Percentiles rank a stretch among this genome's conserved stretches.
Evolutionary conservation across 2,329 filamentous ascomycete species (phyloP).

Genomic region (Tolypocladium pustulatum): DNA sequence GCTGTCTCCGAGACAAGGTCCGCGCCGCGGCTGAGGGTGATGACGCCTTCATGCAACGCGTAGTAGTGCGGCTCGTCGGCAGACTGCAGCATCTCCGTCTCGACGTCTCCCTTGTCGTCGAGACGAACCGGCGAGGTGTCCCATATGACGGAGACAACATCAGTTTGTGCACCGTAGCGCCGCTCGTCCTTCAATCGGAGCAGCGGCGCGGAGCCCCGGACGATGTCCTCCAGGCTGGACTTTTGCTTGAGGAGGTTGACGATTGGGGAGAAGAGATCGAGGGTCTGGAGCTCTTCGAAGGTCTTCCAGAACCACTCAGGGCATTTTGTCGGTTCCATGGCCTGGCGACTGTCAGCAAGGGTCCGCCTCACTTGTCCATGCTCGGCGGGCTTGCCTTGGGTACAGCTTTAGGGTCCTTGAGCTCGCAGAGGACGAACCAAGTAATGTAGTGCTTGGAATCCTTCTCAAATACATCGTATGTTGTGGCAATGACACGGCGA

Average conservation of each 20-base stretch:
- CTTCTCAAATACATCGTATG: conserved; percentile 53
- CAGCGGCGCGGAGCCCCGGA: not conserved
- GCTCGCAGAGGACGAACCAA: conserved; percentile 49
- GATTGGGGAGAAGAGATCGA: conserved; percentile 24
- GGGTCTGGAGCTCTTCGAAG: conserved; percentile 29
- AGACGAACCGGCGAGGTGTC: not conserved
- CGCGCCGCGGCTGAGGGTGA: not conserved
- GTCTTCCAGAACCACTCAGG: conserved; percentile 37
- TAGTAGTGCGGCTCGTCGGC: not conserved
- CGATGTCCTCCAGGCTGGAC: conserved; percentile 10
- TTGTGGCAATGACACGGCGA: conserved; percentile 45
- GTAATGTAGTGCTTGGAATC: conserved; percentile 66
- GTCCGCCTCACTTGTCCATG: not conserved
- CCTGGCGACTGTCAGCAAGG: not conserved
- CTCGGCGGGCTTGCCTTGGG: conserved; percentile 36
- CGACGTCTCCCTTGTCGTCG: not conserved
- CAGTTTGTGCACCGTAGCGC: not conserved
- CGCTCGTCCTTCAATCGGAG: not conserved
- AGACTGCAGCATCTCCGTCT: not conserved
- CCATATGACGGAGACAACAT: not conserved
- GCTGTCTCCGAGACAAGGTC: not conserved
- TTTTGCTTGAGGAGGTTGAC: conserved; percentile 17
- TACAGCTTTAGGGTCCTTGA: conserved; percentile 33
- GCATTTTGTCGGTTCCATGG: conserved; percentile 39
- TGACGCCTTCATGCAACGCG: not conserved